Evolutionary conservation across 495 filamentous ascomycete species (phyloP).

Genomic region (Apiosordaria backusii): DNA sequence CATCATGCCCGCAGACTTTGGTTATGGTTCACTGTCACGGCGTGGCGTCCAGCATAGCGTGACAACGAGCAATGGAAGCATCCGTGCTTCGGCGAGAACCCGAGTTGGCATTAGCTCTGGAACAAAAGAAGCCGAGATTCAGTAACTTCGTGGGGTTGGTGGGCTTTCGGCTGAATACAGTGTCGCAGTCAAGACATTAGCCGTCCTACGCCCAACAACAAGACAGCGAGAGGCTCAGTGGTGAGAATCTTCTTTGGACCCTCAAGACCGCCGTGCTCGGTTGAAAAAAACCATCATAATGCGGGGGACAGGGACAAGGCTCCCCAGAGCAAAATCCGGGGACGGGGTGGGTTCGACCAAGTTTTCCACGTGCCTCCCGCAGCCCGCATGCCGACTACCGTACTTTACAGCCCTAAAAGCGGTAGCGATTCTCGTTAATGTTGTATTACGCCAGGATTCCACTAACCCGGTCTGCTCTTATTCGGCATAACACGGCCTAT

Average conservation of each 20-base stretch:
- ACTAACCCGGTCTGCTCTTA: constrained; percentile 6
- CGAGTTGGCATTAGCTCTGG: not conserved
- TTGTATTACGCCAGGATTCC: constrained; percentile 8
- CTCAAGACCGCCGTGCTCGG: not conserved
- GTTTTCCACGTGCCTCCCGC: constrained; percentile 15
- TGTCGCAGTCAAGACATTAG: constrained; percentile 10
- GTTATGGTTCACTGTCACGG: not conserved
- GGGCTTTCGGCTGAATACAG: constrained; percentile 11
- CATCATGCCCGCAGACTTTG: not conserved
- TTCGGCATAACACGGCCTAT: not conserved
- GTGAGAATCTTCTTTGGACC: constrained; percentile 2
- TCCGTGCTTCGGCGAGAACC: not conserved
- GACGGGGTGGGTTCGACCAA: constrained; percentile 2
- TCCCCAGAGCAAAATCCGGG: constrained; percentile 7
- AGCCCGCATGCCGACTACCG: constrained; percentile 10
- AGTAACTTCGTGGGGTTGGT: not conserved
- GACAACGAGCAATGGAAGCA: not conserved
- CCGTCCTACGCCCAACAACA: not conserved
- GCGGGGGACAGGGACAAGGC: constrained; percentile 13
- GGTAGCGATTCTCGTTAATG: constrained; percentile 12
- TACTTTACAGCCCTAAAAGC: not conserved
- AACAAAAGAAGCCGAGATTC: not conserved
- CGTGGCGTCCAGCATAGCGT: not conserved
- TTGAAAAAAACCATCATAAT: not conserved
- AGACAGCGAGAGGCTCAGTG: not conserved